Percentiles rank a stretch among this genome's conserved stretches.
These are phyloP conservation scores for Moesziomyces antarcticus DNA, from an alignment of 1,284 basidiomycete genomes.

Conservation along the genomic window DNA sequence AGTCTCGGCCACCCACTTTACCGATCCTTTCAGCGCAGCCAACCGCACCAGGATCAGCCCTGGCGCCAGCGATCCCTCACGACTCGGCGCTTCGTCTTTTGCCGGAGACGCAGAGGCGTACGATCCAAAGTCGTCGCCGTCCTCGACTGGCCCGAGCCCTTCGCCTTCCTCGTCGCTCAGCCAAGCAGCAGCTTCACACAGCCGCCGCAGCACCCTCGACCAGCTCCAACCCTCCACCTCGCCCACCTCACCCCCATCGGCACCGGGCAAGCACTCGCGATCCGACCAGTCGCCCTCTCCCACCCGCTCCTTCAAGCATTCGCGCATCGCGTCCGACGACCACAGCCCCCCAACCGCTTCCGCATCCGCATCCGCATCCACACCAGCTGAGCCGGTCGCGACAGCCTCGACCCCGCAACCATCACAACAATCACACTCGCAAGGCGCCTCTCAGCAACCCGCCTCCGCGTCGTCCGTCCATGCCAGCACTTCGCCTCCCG, in stretches of 20 bases:
- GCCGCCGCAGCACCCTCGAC: conserved; percentile 33
- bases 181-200: conserved; percentile 8
- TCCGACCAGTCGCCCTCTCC: conserved; percentile 41
- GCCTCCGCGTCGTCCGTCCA: conserved; percentile 19
- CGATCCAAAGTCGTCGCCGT: conserved; percentile 46
- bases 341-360: neutral
- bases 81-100: conserved; percentile 16
- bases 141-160: conserved; percentile 23
- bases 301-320: conserved; percentile 33
- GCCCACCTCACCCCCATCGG: neutral
- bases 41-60: conserved; percentile 32
- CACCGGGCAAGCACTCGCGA: conserved; percentile 29
- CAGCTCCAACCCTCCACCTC: neutral
- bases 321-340: conserved; percentile 20
- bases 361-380: neutral
- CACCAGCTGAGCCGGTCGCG: neutral
- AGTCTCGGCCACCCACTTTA: conserved; percentile 46
- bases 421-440: conserved; percentile 4
- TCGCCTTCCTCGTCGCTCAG: conserved; percentile 36
- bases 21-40: conserved; percentile 40
- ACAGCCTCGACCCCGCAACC: neutral
- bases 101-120: conserved; percentile 36
- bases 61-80: conserved; percentile 8
- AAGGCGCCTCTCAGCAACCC: conserved; percentile 1
- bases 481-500: conserved; percentile 32